Percentiles rank a stretch among this genome's conserved stretches.
Conservation (phyloP, 2,329 filamentous ascomycete genomes). For the Venturia effusa region DNA sequence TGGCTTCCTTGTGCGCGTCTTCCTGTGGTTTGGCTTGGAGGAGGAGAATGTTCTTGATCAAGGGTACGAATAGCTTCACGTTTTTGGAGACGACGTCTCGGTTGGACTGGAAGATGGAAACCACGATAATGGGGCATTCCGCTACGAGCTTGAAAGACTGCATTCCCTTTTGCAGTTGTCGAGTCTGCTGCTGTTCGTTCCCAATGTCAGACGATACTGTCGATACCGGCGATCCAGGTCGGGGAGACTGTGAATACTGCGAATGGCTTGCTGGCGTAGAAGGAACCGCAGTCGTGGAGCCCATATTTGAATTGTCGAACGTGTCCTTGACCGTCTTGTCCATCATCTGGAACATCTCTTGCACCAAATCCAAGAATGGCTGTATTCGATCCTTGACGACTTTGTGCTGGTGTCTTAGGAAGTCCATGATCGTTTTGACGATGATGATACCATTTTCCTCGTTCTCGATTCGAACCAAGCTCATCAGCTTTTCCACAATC, state of each 20-base stretch:
- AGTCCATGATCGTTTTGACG: constrained; percentile 95
- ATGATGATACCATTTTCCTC: constrained; percentile 98
- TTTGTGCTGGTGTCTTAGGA: constrained; percentile 86
- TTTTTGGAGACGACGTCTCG: constrained; percentile 68
- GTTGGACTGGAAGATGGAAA: constrained; percentile 95
- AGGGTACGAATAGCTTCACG: constrained; percentile 82
- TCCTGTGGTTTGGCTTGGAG: constrained; percentile 89
- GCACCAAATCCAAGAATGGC: constrained; percentile 79
- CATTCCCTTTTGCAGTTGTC: constrained; percentile 83
- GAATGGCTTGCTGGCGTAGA: constrained; percentile 48
- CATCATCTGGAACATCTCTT: constrained; percentile 93
- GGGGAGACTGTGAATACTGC: constrained; percentile 72
- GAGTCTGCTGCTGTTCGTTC: constrained; percentile 69
- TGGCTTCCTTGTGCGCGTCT: constrained; percentile 79
- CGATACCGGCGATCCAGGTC: constrained; percentile 81
- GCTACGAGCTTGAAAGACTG: constrained; percentile 98
- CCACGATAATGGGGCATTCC: constrained; percentile 97
- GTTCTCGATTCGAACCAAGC: constrained; percentile 80
- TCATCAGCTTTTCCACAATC: constrained; percentile 83
- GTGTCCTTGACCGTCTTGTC: constrained; percentile 91
- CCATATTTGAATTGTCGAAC: constrained; percentile 55
- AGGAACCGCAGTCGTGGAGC: constrained; percentile 37
- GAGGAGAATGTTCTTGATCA: constrained; percentile 82
- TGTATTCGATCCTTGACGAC: constrained; percentile 74
- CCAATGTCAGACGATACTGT: constrained; percentile 62